Evolutionary conservation across 306 rosid genomes (phyloP).

Genomic region (Dalbergia cultrata): DNA sequence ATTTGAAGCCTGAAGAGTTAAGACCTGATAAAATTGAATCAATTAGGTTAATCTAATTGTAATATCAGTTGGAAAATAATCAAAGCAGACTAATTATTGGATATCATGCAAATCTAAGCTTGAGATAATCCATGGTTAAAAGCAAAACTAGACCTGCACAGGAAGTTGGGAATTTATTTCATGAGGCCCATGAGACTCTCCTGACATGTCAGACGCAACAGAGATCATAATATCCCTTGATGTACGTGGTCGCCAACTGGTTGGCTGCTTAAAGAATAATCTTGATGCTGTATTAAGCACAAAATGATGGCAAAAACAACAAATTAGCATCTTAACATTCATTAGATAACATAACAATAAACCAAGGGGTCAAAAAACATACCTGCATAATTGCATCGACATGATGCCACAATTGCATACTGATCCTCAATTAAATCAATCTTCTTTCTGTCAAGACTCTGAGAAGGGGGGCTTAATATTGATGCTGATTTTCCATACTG

Average conservation of each 20-base stretch:
- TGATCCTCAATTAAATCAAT: constrained; percentile 59
- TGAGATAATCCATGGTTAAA: constrained; percentile 13
- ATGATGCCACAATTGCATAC: constrained; percentile 94
- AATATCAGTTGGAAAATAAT: constrained; percentile 27
- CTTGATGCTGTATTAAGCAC: constrained; percentile 68
- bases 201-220: constrained; percentile 89
- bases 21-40: constrained; percentile 71
- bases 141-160: constrained; percentile 75
- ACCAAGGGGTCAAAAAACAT: constrained; percentile 22
- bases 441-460: constrained; percentile 60
- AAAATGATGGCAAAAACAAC: constrained; percentile 33
- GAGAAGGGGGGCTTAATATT: constrained; percentile 54
- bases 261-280: constrained; percentile 91
- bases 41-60: constrained; percentile 33
- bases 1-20: constrained; percentile 96
- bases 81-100: constrained; percentile 21
- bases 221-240: constrained; percentile 93
- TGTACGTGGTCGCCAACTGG: constrained; percentile 85
- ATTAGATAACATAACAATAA: constrained; percentile 43
- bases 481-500: constrained; percentile 63
- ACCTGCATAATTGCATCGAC: constrained; percentile 95
- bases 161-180: constrained; percentile 83
- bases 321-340: constrained; percentile 36
- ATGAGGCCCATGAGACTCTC: constrained; percentile 61
- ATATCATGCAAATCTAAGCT: constrained; percentile 33